Evolutionary conservation across 2,329 filamentous ascomycete genomes (phyloP).

Genomic region (Trichoderma arundinaceum): DNA sequence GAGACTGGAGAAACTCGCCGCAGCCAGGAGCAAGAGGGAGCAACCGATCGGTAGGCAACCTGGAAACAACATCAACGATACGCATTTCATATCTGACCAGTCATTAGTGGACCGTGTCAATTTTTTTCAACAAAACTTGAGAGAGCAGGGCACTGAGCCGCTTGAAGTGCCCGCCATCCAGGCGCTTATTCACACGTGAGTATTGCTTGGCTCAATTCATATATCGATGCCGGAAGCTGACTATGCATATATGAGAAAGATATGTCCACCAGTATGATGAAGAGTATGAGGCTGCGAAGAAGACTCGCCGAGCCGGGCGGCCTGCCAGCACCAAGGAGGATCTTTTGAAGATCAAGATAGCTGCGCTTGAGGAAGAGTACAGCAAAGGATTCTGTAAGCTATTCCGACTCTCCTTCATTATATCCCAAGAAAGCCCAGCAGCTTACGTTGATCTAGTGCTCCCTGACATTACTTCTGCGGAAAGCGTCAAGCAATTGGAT

Average conservation of each 20-base stretch:
- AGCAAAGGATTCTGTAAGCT: slow-evolving; percentile 78
- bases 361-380: slow-evolving; percentile 77
- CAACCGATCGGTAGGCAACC: slow-evolving; percentile 67
- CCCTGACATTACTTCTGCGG: slow-evolving; percentile 73
- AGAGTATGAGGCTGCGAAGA: slow-evolving; percentile 69
- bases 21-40: slow-evolving; percentile 74
- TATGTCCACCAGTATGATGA: slow-evolving; percentile 73
- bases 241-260: slow-evolving; percentile 47
- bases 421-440: background rate
- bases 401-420: background rate
- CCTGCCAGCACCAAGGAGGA: slow-evolving; percentile 80
- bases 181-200: slow-evolving; percentile 65
- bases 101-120: slow-evolving; percentile 40
- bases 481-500: slow-evolving; percentile 68
- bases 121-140: slow-evolving; percentile 73
- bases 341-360: slow-evolving; percentile 72
- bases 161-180: slow-evolving; percentile 64
- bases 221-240: slow-evolving; percentile 34
- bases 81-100: slow-evolving; percentile 31
- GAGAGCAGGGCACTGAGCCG: slow-evolving; percentile 53
- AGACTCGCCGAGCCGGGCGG: slow-evolving; percentile 75
- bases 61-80: background rate
- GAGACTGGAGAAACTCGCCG: slow-evolving; percentile 74
- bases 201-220: background rate
- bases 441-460: slow-evolving; percentile 55